Base-by-base conservation (phyloP, 2,329 filamentous ascomycete species). In the Pseudocercospora fuligena region DNA sequence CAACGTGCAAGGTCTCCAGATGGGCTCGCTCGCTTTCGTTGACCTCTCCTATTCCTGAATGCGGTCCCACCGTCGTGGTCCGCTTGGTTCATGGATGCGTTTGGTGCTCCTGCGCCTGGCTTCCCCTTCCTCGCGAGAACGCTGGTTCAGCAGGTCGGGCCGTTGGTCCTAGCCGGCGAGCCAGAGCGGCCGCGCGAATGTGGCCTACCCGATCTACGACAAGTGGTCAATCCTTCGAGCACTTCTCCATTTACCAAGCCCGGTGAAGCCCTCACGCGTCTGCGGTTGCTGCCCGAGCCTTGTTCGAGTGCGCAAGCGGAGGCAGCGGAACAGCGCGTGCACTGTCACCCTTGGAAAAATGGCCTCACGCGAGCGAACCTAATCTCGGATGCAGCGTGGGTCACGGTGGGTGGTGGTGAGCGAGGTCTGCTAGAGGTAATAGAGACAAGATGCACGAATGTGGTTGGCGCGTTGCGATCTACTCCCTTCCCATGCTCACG, bases 351-450 rank as follows among this genome's bases (percentile, higher is more conserved):
- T 43, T 49, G 46, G 31, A 47, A 53, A 53, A 53, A 23, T 36
- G 60, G 31, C 21, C 27, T 11, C 60, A 56, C 60, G 60, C 60
- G 47, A 56, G 47, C n/a, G 40, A 64, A 64, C 54, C 62, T 53
- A 64, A 59, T 64, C 54, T 65, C 40, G 57, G 46, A 36, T 46
- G 36, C 33, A 33, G 47, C 60, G 60, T 31, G 60, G 19, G 27
- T 49, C 36, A 21, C 21, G 43, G 43, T 21, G 43, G 14, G 43
- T 21, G 19, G 7, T 21, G 19, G 19, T 58, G 54, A 29, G 54
- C 23, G 33, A 58, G 54, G 47, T 43, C 31, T 36, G 23, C 51
- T 58, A 40, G 60, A 63, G 60, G 60, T 46, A 31, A 63, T 54
- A 56, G 60, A 40, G 27, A 40, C 21, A 31, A 9, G 33, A 23